phyloP scores from a whole-genome alignment of 176 grass and related monocot genomes.

The Eleusine coracana region DNA sequence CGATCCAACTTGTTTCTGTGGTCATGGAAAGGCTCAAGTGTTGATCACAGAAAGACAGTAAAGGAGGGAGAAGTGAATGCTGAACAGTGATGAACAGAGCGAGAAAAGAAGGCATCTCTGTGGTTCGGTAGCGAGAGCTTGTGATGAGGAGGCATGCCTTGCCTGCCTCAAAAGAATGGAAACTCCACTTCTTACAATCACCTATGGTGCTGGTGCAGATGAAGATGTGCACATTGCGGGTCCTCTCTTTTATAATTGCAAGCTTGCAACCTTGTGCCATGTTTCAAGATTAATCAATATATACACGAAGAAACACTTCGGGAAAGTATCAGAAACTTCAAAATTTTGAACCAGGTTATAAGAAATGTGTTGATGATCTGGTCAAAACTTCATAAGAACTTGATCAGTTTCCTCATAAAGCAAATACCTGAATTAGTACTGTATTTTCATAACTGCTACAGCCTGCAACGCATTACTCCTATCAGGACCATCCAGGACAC shows the following conservation, averaged over 20 bases:
- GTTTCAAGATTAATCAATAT: conserved; percentile 12
- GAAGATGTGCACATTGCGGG: conserved; percentile 24
- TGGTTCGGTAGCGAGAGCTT: conserved; percentile 8
- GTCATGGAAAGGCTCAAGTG: conserved; percentile 45
- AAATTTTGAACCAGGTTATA: not conserved
- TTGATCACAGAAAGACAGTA: conserved; percentile 2
- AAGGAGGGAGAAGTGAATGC: conserved; percentile 31
- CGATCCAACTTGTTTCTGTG: conserved; percentile 33
- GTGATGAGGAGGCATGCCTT: conserved; percentile 40
- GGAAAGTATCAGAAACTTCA: not conserved
- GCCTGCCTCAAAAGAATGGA: conserved; percentile 59
- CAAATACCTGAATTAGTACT: not conserved
- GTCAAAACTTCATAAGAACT: not conserved
- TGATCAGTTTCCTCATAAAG: not conserved
- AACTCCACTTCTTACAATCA: conserved; percentile 25
- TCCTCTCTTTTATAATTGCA: conserved; percentile 50
- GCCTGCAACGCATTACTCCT: not conserved
- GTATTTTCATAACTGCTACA: not conserved
- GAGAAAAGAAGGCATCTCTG: conserved; percentile 19
- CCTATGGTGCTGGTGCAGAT: not conserved
- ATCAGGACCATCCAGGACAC: not conserved
- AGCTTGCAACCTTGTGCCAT: conserved; percentile 40
- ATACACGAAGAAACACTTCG: conserved; percentile 1
- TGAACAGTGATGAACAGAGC: conserved; percentile 40
- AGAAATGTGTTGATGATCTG: not conserved